phyloP scores from a whole-genome alignment of 2,329 filamentous ascomycete species.

The Monosporascus sp. region DNA sequence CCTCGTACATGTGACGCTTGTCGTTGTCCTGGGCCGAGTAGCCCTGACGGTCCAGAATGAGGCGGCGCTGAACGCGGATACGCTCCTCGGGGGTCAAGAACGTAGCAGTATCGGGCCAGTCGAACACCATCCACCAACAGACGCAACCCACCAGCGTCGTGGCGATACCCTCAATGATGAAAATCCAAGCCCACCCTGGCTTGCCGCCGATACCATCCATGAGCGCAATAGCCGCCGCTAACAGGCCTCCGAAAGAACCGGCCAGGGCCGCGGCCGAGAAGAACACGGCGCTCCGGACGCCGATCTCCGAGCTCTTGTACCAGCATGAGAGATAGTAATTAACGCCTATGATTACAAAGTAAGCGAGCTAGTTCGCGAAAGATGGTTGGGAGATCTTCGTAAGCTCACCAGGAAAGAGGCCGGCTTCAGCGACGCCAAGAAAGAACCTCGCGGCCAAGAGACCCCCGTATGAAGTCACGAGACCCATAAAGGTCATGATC shows the following conservation, averaged over 20 bases:
- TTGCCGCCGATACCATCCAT: constrained; percentile 44
- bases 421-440: constrained; percentile 15
- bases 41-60: constrained; percentile 5
- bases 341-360: background rate
- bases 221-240: constrained; percentile 45
- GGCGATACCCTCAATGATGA: constrained; percentile 43
- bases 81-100: constrained; percentile 43
- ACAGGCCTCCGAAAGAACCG: constrained; percentile 46
- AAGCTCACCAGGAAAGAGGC: constrained; percentile 16
- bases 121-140: constrained; percentile 39
- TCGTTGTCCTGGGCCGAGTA: constrained; percentile 38
- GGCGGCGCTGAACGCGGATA: background rate
- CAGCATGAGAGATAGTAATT: background rate
- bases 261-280: constrained; percentile 29
- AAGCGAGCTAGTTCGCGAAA: too few relatives aligned
- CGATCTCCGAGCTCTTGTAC: constrained; percentile 15
- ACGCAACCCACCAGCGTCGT: constrained; percentile 36
- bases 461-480: constrained; percentile 10
- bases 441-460: constrained; percentile 16
- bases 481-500: constrained; percentile 4
- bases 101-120: constrained; percentile 29
- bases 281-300: constrained; percentile 15
- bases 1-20: constrained; percentile 45
- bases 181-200: constrained; percentile 41
- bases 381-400: background rate